These are phyloP conservation scores for Fusarium compactum DNA, from an alignment of 2,329 filamentous ascomycete genomes.

Conservation along the genomic window DNA sequence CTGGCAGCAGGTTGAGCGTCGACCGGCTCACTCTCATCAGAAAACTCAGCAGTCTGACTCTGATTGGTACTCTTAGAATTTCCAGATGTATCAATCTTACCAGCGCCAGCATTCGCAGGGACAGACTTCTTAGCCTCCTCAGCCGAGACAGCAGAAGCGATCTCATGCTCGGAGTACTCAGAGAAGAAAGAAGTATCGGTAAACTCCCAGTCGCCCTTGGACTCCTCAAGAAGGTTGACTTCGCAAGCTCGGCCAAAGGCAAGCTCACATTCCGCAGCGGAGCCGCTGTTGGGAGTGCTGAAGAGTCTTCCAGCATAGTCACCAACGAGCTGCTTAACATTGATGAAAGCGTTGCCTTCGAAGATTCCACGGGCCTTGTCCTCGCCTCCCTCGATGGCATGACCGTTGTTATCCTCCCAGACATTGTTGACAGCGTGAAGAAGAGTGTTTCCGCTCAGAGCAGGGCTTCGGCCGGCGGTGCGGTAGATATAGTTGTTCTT, in stretches of 20 bases:
- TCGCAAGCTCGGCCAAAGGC: conserved; percentile 1
- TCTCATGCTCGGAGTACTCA: conserved; percentile 8
- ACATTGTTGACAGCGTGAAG: conserved; percentile 15
- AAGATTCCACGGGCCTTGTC: not conserved
- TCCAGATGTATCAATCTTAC: not conserved
- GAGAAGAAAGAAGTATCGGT: conserved; percentile 20
- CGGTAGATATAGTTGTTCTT: conserved; percentile 67
- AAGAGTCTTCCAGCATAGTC: not conserved
- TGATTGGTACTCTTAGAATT: not conserved
- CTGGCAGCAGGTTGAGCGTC: not conserved
- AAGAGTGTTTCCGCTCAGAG: conserved; percentile 6
- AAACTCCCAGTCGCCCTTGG: conserved; percentile 2
- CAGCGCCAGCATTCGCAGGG: not conserved
- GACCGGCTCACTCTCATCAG: not conserved
- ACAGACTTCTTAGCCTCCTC: conserved; percentile 10
- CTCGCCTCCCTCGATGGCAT: not conserved
- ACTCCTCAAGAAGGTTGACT: not conserved
- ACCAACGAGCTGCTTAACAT: not conserved
- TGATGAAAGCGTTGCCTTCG: conserved; percentile 11
- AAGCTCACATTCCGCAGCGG: not conserved
- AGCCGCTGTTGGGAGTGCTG: not conserved
- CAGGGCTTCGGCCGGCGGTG: conserved; percentile 2
- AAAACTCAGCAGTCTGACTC: not conserved
- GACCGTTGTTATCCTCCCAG: conserved; percentile 11
- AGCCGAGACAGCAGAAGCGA: conserved; percentile 5